Evolutionary conservation across 345 rosid species (phyloP), one percentile per base, ranked within the genome.

Genomic region (Populus pruinosa): DNA sequence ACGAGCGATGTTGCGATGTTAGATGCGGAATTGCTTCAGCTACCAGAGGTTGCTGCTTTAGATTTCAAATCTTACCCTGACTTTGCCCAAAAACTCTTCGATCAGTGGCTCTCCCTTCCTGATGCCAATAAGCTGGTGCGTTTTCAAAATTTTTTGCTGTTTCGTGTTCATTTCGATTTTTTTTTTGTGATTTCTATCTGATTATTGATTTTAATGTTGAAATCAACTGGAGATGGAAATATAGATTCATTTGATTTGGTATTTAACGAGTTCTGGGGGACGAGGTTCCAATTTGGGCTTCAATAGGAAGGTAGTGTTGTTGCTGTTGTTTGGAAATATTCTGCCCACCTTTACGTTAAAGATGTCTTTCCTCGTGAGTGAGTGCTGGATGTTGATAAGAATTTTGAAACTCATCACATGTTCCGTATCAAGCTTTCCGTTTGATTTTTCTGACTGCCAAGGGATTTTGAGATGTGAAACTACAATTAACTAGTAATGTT

Each of bases 41-140:
- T 96, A 2, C 92, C 76, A 62, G 98, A 96, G 87, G 82, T 95
- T 82, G 83, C 99, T 67, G 91, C 99, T 0, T 74, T 85, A 70
- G 90, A 87, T 20, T 84, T 96, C 63, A 91, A 92, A 86, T 89
- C 97, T 23, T 87, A 88, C 78, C 92, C 96, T 16, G 89, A 83
- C 74, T 92, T 93, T 79, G 89, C 90, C 0, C 93, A 89, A 80
- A 86, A 80, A 80, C 93, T 96, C 76, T 96, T 92, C 80, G 94
- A 92, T 67, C 96, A 91, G 88, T 93, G 99, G 99, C 96, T 96
- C 70, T 83, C 97, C 5, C 93, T 96, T 27, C 93, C 99, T 12
- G 98, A 96, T 36, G 84, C 95, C 78, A 85, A 86, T 75, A 92
- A 91, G 59, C 89, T 92, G 94, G 99, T 95, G 81, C 21, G 53